A percentile compares a stretch with the other conserved stretches of the same genome.
These are phyloP conservation scores for Cadophora sp. DNA, from an alignment of 2,329 filamentous ascomycete species.

Conservation along the genomic window DNA sequence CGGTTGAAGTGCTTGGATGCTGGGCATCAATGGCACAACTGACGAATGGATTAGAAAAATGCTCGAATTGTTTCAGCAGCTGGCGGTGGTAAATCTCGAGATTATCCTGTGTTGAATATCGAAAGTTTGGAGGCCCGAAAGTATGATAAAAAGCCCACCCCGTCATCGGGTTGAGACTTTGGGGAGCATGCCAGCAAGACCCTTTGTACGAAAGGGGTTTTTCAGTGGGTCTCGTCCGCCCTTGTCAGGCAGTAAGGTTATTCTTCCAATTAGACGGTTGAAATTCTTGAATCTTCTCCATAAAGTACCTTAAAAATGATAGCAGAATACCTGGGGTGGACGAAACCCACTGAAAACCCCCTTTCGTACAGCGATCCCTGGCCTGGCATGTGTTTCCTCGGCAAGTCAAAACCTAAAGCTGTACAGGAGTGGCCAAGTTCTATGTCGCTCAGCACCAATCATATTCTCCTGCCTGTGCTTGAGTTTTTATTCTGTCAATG, in stretches of 20 bases:
- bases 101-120: neutral
- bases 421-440: neutral
- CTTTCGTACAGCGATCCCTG: slow-evolving; percentile 5
- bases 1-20: slow-evolving; percentile 9
- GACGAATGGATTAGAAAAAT: neutral
- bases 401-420: neutral
- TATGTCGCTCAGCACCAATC: neutral
- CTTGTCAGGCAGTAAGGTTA: too few species aligned
- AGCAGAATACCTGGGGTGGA: too few species aligned
- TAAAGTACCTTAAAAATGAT: too few species aligned
- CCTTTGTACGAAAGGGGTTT: too few species aligned
- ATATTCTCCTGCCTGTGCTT: neutral
- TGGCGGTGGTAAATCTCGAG: neutral
- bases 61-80: neutral
- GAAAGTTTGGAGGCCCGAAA: neutral
- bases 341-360: too few species aligned
- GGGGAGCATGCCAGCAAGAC: neutral
- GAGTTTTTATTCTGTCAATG: neutral
- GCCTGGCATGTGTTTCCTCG: slow-evolving; percentile 18
- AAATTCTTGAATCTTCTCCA: too few species aligned
- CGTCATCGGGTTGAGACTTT: neutral
- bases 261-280: too few species aligned
- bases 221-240: too few species aligned
- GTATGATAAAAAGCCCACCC: neutral
- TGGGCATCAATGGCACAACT: slow-evolving; percentile 7